Evolutionary conservation across 1,139 yeast genomes (phyloP), one percentile per base, ranked within the genome.

Genomic region (Spathaspora sp.): DNA sequence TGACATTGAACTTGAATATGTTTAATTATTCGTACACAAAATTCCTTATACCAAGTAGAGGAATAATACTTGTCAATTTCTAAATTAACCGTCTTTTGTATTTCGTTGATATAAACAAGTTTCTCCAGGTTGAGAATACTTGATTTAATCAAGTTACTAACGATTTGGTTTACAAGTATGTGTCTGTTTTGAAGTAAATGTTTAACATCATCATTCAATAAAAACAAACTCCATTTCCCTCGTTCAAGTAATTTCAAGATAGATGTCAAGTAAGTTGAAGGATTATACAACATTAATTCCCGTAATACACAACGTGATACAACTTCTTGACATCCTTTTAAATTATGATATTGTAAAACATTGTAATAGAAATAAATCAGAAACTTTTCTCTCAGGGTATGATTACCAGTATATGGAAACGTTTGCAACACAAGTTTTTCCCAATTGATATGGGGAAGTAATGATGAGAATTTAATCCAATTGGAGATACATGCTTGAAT

Each of bases 381-480:
- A 52, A 67, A 74, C 44, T 63, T 59, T 5, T 65, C 67, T 51
- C 79, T 57, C 72, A 70, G 74, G 20, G 59, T 57, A 0, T 61
- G 49, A 49, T 72, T 72, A 3, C 80, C 80, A 40, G 70, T 56
- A 46, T 71, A 75, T 1, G 76, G 74, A 48, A 60, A 73, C 26
- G 63, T 65, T 47, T 73, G 79, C 27, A 70, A 59, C 17, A 71
- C 57, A 25, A 74, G 51, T 39, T 59, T 60, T 44, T 69, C 70
- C 78, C 79, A 74, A 48, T 66, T 70, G 2, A 56, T 56, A 25
- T 57, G 50, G 2, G 54, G 52, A 2, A 59, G 44, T 7, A 59
- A 17, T n/a, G 53, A 51, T 4, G 60, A 51, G 16, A 58, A 47
- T 17, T 49, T 45, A 4, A 68, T 54, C 78, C 78, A 74, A 1